Conservation (phyloP, 345 rosid genomes). For the Citrus unshiu region DNA sequence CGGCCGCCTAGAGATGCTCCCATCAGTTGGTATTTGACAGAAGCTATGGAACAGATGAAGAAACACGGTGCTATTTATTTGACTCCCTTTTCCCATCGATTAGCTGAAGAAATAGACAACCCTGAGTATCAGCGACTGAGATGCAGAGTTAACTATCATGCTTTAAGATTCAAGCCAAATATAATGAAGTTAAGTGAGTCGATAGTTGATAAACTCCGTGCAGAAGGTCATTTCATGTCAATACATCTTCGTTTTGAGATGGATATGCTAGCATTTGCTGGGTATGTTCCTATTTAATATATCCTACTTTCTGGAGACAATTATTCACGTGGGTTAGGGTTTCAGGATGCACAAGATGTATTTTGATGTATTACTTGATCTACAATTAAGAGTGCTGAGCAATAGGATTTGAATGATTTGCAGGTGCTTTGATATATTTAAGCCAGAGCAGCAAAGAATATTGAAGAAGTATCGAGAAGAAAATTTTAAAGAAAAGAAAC, state of each 20-base stretch:
- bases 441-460: conserved; percentile 63
- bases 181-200: conserved; percentile 89
- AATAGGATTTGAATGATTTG: conserved; percentile 8
- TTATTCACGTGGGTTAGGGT: conserved; percentile 2
- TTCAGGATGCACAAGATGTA: background rate
- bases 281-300: conserved; percentile 49
- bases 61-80: conserved; percentile 93
- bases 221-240: conserved; percentile 98
- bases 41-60: conserved; percentile 85
- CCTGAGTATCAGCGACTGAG: conserved; percentile 93
- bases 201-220: conserved; percentile 89
- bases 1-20: conserved; percentile 97
- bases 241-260: conserved; percentile 99
- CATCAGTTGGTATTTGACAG: conserved; percentile 78
- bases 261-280: conserved; percentile 99
- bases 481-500: conserved; percentile 76
- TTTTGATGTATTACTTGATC: background rate
- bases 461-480: conserved; percentile 76
- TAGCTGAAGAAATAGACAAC: conserved; percentile 91
- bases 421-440: conserved; percentile 96
- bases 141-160: conserved; percentile 98
- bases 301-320: background rate
- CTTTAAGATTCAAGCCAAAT: conserved; percentile 87
- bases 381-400: background rate
- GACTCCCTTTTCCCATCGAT: conserved; percentile 97